phyloP scores from a whole-genome alignment of 345 rosid genomes.

The Salix koriyanagi region DNA sequence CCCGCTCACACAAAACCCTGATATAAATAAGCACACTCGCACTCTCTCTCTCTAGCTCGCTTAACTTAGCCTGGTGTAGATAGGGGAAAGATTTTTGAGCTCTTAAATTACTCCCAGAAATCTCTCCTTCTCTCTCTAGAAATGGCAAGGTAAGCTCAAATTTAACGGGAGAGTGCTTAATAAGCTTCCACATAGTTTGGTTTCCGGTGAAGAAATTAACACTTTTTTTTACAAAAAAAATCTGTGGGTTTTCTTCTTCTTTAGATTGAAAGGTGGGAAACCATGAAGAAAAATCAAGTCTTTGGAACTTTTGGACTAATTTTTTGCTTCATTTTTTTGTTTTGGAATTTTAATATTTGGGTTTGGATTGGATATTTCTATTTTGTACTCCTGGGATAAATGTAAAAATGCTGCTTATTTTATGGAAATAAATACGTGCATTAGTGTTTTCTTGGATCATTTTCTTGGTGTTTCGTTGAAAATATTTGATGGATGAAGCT shows the following conservation, averaged over 20 bases:
- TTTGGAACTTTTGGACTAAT: too few relatives aligned
- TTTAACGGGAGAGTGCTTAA: not conserved
- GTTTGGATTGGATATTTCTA: too few relatives aligned
- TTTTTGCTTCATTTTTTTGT: too few relatives aligned
- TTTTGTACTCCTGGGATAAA: too few relatives aligned
- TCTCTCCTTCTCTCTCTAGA: not conserved
- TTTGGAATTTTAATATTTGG: too few relatives aligned
- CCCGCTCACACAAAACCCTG: constrained; percentile 31
- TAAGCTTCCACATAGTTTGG: too few relatives aligned
- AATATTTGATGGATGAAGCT: not conserved
- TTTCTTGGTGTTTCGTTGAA: not conserved
- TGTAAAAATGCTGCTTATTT: too few relatives aligned
- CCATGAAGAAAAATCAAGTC: too few relatives aligned
- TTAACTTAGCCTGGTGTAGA: constrained; percentile 31
- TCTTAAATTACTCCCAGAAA: not conserved
- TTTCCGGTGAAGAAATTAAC: not conserved
- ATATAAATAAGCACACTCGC: constrained; percentile 1
- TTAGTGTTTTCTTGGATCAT: not conserved
- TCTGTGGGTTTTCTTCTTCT: too few relatives aligned
- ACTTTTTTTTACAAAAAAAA: too few relatives aligned
- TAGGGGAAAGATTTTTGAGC: not conserved
- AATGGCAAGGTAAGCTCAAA: constrained; percentile 22
- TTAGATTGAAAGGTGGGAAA: too few relatives aligned
- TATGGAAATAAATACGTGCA: too few relatives aligned
- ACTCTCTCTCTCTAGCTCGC: not conserved